Base-by-base conservation (phyloP, 805 yeast genomes). In the Hanseniaspora pseudoguilliermondii region DNA sequence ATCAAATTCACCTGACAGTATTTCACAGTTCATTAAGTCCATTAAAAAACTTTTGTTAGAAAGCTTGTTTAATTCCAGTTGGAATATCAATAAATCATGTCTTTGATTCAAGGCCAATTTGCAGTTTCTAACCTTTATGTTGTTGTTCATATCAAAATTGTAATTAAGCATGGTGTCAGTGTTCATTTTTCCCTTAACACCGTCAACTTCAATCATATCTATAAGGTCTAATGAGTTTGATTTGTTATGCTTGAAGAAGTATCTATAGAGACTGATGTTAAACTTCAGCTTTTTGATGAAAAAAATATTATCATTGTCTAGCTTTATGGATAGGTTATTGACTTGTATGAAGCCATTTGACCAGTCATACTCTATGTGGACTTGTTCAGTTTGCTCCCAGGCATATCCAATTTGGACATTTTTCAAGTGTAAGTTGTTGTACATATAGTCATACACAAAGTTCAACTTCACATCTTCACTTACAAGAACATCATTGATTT, bases 1-100 rank as follows among this genome's bases (percentile, higher is more conserved):
- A 63, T 84, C 83, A 15, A 85, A 73, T 0, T 90, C 79, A 0
- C 95, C 95, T 16, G 85, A 80, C 35, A 83, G 80, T 49, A 82
- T 80, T 56, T 75, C 75, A 15, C 89, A 86, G 64, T 81, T 82
- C 68, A 85, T 76, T 54, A 85, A 74, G 65, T 86, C 93, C 56
- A 81, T 69, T 44, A 83, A 68, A 32, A 82, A 61, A 73, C 84
- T 76, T 54, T 76, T 73, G 9, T 81, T 75, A 44, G 87, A 71
- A 41, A 86, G 65, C 59, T 73, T 76, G 9, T 84, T 82, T 58
- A 85, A 64, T 52, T 82, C 84, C 65, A 88, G 74, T 61, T 80
- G 82, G 66, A 83, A 85, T 1, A 86, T 69, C 2, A 82, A 71
- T 23, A 86, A 66, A 44, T 76, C 75, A 40, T 62, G 62, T 20